A percentile compares a stretch with the other conserved stretches of the same genome.
These are phyloP conservation scores for Aspergillus bertholletiae DNA, from an alignment of 495 filamentous ascomycete species.

Conservation along the genomic window DNA sequence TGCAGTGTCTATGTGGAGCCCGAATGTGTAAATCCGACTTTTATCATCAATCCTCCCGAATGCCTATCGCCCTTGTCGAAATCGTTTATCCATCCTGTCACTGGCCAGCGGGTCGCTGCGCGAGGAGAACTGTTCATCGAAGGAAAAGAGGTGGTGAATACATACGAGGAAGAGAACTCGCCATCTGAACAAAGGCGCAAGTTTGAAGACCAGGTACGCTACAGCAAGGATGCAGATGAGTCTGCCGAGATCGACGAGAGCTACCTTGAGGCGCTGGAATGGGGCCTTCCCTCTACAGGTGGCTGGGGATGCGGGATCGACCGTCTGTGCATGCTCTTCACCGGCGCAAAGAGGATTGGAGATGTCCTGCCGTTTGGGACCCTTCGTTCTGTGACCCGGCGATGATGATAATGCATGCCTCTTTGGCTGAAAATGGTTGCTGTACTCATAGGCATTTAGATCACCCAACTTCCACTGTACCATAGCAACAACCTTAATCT, in stretches of 20 bases:
- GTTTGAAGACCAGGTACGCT: constrained; percentile 61
- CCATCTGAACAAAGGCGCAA: constrained; percentile 84
- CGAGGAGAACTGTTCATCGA: constrained; percentile 86
- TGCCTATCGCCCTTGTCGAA: constrained; percentile 91
- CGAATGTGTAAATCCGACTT: constrained; percentile 67
- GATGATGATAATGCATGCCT: too few species aligned
- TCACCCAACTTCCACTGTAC: not conserved
- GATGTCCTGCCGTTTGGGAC: constrained; percentile 88
- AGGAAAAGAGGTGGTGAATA: constrained; percentile 80
- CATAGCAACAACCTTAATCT: not conserved
- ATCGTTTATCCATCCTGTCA: constrained; percentile 60
- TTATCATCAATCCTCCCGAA: constrained; percentile 88
- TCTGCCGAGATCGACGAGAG: constrained; percentile 66
- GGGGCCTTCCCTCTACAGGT: constrained; percentile 87
- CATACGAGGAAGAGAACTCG: constrained; percentile 97
- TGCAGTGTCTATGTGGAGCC: constrained; percentile 72
- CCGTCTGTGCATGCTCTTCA: constrained; percentile 83
- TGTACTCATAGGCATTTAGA: not conserved
- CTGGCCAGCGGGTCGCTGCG: constrained; percentile 67
- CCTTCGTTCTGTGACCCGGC: constrained; percentile 50
- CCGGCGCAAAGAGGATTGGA: constrained; percentile 67
- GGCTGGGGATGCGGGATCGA: constrained; percentile 96
- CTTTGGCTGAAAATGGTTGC: not conserved
- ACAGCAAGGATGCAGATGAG: constrained; percentile 32
- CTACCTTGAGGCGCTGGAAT: constrained; percentile 79